Conservation (phyloP, 768 basidiomycete species). For the Cystobasidium tubakii region DNA sequence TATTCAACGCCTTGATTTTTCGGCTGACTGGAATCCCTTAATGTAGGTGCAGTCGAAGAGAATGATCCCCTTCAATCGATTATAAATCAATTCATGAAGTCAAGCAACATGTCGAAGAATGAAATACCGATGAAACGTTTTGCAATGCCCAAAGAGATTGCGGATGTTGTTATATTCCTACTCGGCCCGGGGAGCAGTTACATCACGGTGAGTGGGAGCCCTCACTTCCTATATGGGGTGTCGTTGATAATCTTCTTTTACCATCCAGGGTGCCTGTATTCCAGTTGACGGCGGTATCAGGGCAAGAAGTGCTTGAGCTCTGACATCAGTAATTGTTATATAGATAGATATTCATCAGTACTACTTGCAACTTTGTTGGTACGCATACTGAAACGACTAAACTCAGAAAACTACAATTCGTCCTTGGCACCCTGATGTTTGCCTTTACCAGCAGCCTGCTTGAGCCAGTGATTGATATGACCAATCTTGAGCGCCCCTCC, state of each 20-base stretch:
- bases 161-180: constrained; percentile 23
- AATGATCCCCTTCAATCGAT: not conserved
- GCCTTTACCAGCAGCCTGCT: constrained; percentile 10
- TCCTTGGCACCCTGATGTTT: constrained; percentile 2
- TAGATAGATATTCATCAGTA: too few relatives aligned
- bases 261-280: constrained; percentile 8
- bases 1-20: not conserved
- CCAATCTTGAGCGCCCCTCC: constrained; percentile 38
- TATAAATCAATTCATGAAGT: constrained; percentile 29
- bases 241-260: not conserved
- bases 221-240: not conserved
- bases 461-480: constrained; percentile 30
- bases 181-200: constrained; percentile 22
- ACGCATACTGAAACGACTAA: too few relatives aligned
- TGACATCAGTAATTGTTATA: not conserved
- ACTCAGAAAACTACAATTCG: constrained; percentile 22
- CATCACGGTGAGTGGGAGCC: constrained; percentile 14
- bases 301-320: constrained; percentile 4
- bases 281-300: constrained; percentile 30
- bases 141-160: constrained; percentile 17
- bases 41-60: constrained; percentile 13
- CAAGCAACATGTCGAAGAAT: not conserved
- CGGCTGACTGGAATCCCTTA: not conserved
- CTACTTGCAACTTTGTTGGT: too few relatives aligned
- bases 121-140: constrained; percentile 28